Evolutionary conservation across 768 basidiomycete species (phyloP), one percentile per base, ranked within the genome.

Genomic region (Termitomyces sp.): DNA sequence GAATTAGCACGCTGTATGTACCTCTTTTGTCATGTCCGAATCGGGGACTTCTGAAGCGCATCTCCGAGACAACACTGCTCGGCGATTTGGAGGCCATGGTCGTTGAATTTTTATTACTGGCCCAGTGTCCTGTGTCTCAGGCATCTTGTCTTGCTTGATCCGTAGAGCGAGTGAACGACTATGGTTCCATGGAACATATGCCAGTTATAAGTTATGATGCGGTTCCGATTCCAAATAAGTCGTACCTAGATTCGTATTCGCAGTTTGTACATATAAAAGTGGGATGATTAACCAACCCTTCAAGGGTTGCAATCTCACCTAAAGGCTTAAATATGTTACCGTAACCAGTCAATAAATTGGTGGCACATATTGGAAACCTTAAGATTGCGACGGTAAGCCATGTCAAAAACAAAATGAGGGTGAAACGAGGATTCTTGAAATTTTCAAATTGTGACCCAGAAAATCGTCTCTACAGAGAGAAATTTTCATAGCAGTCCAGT

Each of bases 11-110:
- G 10, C 41, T 32, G 45, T 58, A 57, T 46, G 55, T 50, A 50
- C 55, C 52, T 53, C 58, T 59, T 61, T 60, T 54, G 58, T 57
- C 26, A 40, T 50, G 45, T 56, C 61, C 58, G 48, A 59, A 57
- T 62, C 55, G 52, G 61, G 38, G 61, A 52, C 52, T 56, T 59
- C 55, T 45, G 43, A 36, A 41, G 30, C 35, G 32, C 38, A 49
- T 46, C 36, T 57, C 58, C 52, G 61, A 62, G 58, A 62, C 61
- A 58, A 54, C 46, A 40, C 46, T 51, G 45, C 48, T 59, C 55
- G 58, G 58, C 18, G 46, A 46, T 59, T 50, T 49, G 33, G 18
- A 28, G 45, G 24, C 41, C 36, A 35, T 22, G 18, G 47, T 47
- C 20, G 55, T 54, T 56, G 51, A 56, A 51, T 54, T 49, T 56